A percentile compares a stretch with the other conserved stretches of the same genome.
phyloP scores from a whole-genome alignment of 768 basidiomycete genomes.

The Melanogaster broomeanus region DNA sequence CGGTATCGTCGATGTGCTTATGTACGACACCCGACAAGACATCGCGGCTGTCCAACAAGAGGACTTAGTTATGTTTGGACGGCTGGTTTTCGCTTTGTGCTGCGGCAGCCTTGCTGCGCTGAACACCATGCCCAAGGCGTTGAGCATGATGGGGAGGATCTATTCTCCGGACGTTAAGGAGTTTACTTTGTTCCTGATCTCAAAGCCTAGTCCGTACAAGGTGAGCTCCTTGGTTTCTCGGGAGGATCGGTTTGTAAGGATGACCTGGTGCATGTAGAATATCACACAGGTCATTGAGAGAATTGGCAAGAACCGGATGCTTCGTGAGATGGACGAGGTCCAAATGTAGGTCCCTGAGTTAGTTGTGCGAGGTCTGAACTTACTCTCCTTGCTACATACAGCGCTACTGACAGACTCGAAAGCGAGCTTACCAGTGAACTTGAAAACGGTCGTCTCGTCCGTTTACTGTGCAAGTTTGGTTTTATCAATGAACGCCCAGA shows the following conservation, averaged over 20 bases:
- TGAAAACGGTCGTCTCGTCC: slow-evolving; percentile 90
- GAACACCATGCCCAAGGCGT: slow-evolving; percentile 62
- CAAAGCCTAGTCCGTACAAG: slow-evolving; percentile 69
- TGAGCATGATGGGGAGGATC: slow-evolving; percentile 70
- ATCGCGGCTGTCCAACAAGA: slow-evolving; percentile 74
- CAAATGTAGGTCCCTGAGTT: slow-evolving; percentile 54
- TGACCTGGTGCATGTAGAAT: slow-evolving; percentile 41
- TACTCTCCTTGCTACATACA: slow-evolving; percentile 30
- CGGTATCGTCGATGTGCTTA: slow-evolving; percentile 83
- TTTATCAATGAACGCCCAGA: slow-evolving; percentile 99
- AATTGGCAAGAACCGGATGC: slow-evolving; percentile 64
- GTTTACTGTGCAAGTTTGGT: slow-evolving; percentile 90
- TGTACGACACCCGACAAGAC: slow-evolving; percentile 70
- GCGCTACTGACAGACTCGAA: slow-evolving; percentile 81
- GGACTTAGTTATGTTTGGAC: slow-evolving; percentile 84
- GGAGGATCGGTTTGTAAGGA: background rate
- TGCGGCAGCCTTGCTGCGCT: slow-evolving; percentile 65
- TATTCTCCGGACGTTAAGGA: slow-evolving; percentile 87
- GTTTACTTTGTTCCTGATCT: slow-evolving; percentile 72
- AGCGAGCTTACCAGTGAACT: slow-evolving; percentile 83
- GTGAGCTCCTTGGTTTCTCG: slow-evolving; percentile 31
- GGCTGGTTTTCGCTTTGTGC: slow-evolving; percentile 77
- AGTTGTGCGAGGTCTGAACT: background rate
- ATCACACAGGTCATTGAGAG: slow-evolving; percentile 83
- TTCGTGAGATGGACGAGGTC: slow-evolving; percentile 82